A percentile compares a stretch with the other conserved stretches of the same genome.
Conservation (phyloP, 441 rosid genomes). For the Croton laevigatus region DNA sequence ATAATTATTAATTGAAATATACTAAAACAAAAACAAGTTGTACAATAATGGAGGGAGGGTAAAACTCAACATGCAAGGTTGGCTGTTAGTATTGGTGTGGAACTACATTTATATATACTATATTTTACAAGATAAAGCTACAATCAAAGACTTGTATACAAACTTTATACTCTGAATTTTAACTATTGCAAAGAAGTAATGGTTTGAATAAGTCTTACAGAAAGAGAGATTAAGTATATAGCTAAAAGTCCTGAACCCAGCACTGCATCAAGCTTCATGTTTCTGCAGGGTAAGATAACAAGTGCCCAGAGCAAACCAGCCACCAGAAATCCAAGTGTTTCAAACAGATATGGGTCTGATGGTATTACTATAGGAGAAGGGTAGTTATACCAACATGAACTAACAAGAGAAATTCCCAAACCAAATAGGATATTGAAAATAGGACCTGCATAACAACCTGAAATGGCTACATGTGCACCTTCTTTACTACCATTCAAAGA, state of each 20-base stretch:
- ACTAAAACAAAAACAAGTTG: not conserved
- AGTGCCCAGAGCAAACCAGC: slow-evolving; percentile 79
- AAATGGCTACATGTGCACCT: slow-evolving; percentile 76
- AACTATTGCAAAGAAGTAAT: slow-evolving; percentile 29
- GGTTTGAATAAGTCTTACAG: slow-evolving; percentile 56
- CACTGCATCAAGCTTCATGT: slow-evolving; percentile 62
- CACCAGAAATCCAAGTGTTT: slow-evolving; percentile 61
- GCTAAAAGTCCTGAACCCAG: slow-evolving; percentile 66
- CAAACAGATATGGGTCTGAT: slow-evolving; percentile 52
- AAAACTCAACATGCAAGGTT: slow-evolving; percentile 2
- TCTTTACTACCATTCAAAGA: slow-evolving; percentile 55
- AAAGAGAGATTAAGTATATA: slow-evolving; percentile 50
- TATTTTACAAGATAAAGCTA: not conserved
- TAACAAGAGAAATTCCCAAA: slow-evolving; percentile 63
- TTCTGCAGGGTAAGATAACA: slow-evolving; percentile 54
- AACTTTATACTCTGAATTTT: no score
- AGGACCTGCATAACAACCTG: slow-evolving; percentile 89
- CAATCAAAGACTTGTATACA: not conserved
- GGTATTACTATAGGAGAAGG: slow-evolving; percentile 49
- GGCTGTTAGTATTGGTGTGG: not conserved
- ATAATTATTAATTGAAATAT: not conserved
- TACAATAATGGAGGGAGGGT: not conserved
- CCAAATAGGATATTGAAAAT: slow-evolving; percentile 75
- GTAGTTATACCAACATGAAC: slow-evolving; percentile 49
- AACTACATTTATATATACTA: not conserved